Base-by-base conservation (phyloP, 139 green algal species). In the Closterium sp. region DNA sequence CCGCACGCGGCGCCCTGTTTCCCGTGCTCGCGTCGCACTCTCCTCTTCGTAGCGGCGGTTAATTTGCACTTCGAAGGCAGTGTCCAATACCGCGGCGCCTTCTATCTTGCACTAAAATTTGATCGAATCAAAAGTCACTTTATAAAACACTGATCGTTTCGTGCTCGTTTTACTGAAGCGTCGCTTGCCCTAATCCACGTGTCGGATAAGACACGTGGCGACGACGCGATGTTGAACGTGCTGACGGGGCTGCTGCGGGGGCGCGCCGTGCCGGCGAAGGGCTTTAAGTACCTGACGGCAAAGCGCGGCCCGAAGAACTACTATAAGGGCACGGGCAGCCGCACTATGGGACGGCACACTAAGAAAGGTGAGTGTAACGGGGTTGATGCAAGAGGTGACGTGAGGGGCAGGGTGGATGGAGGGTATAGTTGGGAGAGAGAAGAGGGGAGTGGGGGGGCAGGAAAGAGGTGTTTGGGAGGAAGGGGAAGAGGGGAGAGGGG, bases 271-370 rank as follows among this genome's bases (percentile, higher is more conserved):
- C 92, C 94, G 1, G 88, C 91, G 0, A 90, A 31, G 21, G 95
- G 95, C 62, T 95, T 96, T 29, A 89, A 84, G 22, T 91, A 91
- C 1, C 92, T 97, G 0, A 96, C 95, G 22, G 93, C 95, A 21
- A 97, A 97, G 91, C 85, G 94, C 79, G 95, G 91, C 5, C 88
- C 88, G 6, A 88, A 91, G 22, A 70, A 85, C 34, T 97, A 94
- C 91, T 97, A 97, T 89, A 97, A 97, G 94, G 95, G 95, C 9
- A 96, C 96, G 90, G 95, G 95, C 4, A 89, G 79, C 2, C 24
- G 38, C 9, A 24, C 92, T 2, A 93, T 93, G 27, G 95, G 95
- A 9, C 86, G 86, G 6, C 94, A 97, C 86, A 97, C 95, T n/a
- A 88, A 73, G 17, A 96, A 97, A 94, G 95, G 95, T 96, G 73